A percentile compares a stretch with the other conserved stretches of the same genome.
These are phyloP conservation scores for Podospora australis DNA, from an alignment of 495 filamentous ascomycete species.

Conservation along the genomic window DNA sequence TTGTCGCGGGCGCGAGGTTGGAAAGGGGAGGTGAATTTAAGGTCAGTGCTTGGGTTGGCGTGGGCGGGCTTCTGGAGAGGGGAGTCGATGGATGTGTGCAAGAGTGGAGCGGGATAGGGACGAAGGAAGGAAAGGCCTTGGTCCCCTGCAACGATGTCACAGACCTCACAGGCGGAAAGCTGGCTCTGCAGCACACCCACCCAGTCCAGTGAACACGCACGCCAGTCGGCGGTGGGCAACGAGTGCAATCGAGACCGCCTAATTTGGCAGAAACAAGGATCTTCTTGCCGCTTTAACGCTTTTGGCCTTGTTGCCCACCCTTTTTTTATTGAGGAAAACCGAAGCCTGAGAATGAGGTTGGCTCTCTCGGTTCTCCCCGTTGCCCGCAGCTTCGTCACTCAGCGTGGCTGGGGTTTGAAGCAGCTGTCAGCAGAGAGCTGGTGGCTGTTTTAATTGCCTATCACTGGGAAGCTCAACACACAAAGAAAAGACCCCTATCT, in stretches of 20 bases:
- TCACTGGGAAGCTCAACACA: too few relatives aligned
- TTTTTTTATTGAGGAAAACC: too few relatives aligned
- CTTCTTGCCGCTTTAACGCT: constrained; percentile 31
- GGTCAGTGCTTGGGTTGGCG: constrained; percentile 37
- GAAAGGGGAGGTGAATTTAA: constrained; percentile 48
- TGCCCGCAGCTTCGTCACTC: constrained; percentile 21
- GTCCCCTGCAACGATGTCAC: constrained; percentile 27
- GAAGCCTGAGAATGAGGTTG: too few relatives aligned
- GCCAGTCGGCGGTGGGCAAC: too few relatives aligned
- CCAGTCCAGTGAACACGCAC: too few relatives aligned
- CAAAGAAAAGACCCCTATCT: too few relatives aligned
- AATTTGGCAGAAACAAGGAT: constrained; percentile 30
- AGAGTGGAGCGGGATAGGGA: constrained; percentile 15
- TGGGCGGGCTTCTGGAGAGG: constrained; percentile 18
- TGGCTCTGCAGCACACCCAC: too few relatives aligned
- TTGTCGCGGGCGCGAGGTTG: constrained; percentile 32
- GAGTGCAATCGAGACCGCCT: constrained; percentile 32
- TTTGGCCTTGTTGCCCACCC: background rate
- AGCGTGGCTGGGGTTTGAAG: constrained; percentile 28
- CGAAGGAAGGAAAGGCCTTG: constrained; percentile 24
- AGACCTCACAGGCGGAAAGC: too few relatives aligned
- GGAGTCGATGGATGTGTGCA: constrained; percentile 20
- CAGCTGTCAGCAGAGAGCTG: background rate
- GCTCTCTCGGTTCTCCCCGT: too few relatives aligned
- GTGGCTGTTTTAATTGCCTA: background rate